These are phyloP conservation scores for Phytophthora kernoviae DNA, from an alignment of 352 stramenopile genomes.

Conservation along the genomic window DNA sequence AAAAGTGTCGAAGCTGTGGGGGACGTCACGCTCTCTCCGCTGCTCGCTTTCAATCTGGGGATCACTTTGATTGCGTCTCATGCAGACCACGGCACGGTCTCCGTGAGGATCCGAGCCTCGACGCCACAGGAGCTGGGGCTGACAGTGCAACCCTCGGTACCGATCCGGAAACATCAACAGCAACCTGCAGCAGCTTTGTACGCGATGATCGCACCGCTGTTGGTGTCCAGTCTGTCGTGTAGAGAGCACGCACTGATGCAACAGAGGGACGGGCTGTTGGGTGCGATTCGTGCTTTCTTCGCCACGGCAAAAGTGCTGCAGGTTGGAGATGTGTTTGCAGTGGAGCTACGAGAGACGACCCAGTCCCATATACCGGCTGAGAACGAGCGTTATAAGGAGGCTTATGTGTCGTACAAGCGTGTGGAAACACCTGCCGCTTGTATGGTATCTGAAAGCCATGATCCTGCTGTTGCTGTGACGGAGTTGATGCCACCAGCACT, in stretches of 20 bases:
- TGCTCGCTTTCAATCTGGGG: conserved; percentile 80
- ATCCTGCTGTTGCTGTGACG: conserved; percentile 6
- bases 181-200: conserved; percentile 55
- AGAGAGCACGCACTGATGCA: conserved; percentile 59
- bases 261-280: conserved; percentile 57
- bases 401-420: conserved; percentile 47
- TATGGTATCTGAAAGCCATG: conserved; percentile 22
- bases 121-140: conserved; percentile 58
- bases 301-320: conserved; percentile 63
- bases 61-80: conserved; percentile 48
- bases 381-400: conserved; percentile 21
- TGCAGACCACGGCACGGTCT: conserved; percentile 5
- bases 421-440: conserved; percentile 46
- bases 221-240: conserved; percentile 68
- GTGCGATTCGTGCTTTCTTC: conserved; percentile 71
- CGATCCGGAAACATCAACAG: conserved; percentile 59
- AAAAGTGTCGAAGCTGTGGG: conserved; percentile 7
- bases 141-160: conserved; percentile 10
- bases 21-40: conserved; percentile 58
- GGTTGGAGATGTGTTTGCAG: conserved; percentile 67
- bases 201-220: conserved; percentile 67
- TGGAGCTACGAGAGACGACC: conserved; percentile 56
- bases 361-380: conserved; percentile 27
- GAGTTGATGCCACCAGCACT: conserved; percentile 56
- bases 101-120: conserved; percentile 49